These are phyloP conservation scores for Pseudopyricularia javanii DNA, from an alignment of 2,329 filamentous ascomycete genomes.

Conservation along the genomic window DNA sequence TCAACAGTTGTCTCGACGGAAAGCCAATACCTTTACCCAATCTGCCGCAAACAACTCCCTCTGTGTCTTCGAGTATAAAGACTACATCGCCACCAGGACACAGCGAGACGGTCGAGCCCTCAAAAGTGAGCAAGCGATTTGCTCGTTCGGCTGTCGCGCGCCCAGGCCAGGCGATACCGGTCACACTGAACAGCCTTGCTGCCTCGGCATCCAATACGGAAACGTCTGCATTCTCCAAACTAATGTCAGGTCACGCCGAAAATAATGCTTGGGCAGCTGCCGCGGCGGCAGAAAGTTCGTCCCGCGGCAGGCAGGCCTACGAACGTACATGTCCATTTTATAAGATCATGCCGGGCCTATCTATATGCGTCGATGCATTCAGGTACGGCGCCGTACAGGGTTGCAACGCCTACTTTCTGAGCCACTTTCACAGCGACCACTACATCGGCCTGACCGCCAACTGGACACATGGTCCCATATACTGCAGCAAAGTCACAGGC, in stretches of 20 bases:
- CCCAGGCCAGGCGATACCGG: slow-evolving; percentile 72
- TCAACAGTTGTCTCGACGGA: slow-evolving; percentile 87
- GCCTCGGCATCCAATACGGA: background rate
- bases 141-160: slow-evolving; percentile 58
- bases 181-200: slow-evolving; percentile 33
- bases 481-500: slow-evolving; percentile 85
- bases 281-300: slow-evolving; percentile 64
- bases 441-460: slow-evolving; percentile 81
- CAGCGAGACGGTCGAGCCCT: slow-evolving; percentile 5
- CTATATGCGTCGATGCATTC: slow-evolving; percentile 90
- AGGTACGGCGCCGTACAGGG: slow-evolving; percentile 87
- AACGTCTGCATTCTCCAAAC: slow-evolving; percentile 70
- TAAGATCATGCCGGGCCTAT: slow-evolving; percentile 90
- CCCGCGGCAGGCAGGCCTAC: slow-evolving; percentile 75
- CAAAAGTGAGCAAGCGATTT: slow-evolving; percentile 37
- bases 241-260: slow-evolving; percentile 90
- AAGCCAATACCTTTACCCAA: slow-evolving; percentile 48
- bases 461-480: slow-evolving; percentile 91
- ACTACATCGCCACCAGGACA: slow-evolving; percentile 4
- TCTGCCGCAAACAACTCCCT: slow-evolving; percentile 7
- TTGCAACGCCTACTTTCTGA: slow-evolving; percentile 90
- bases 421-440: slow-evolving; percentile 96
- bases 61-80: slow-evolving; percentile 6
- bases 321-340: slow-evolving; percentile 94
- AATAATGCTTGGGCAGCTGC: slow-evolving; percentile 82